Percentiles rank a stretch among this genome's conserved stretches.
phyloP scores from a whole-genome alignment of 2,329 filamentous ascomycete genomes.

The Epicoccum nigrum region DNA sequence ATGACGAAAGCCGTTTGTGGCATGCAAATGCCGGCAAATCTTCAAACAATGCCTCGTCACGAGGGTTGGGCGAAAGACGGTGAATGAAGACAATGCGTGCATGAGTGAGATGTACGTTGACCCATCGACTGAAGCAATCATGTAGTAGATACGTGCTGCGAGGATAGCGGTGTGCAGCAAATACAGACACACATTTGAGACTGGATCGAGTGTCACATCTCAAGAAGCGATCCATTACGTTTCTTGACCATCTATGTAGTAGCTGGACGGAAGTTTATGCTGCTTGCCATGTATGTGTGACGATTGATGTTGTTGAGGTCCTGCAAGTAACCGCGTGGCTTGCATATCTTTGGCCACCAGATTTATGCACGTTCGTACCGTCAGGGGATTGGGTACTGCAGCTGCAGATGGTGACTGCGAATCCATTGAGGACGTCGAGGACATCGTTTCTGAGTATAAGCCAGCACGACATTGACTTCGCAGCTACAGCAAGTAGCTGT shows the following conservation, averaged over 20 bases:
- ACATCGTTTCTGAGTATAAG: neutral
- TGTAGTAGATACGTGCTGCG: too few relatives aligned
- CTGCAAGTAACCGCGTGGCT: conserved; percentile 1
- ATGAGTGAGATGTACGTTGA: too few relatives aligned
- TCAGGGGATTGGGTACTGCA: neutral
- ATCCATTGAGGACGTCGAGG: neutral
- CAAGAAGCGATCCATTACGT: conserved; percentile 1
- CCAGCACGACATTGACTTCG: neutral
- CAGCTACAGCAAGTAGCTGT: neutral
- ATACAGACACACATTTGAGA: too few relatives aligned
- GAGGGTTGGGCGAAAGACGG: too few relatives aligned
- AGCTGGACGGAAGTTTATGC: neutral
- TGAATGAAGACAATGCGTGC: too few relatives aligned
- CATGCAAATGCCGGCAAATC: too few relatives aligned
- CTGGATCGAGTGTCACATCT: neutral
- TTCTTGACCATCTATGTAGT: neutral
- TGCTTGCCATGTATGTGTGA: conserved; percentile 1
- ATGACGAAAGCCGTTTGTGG: too few relatives aligned
- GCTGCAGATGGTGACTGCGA: too few relatives aligned
- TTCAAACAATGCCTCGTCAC: too few relatives aligned
- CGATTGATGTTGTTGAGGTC: neutral
- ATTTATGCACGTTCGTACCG: neutral
- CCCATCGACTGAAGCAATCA: too few relatives aligned
- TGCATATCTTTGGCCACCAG: neutral
- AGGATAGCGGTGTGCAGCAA: neutral